Percentiles rank a stretch among this genome's conserved stretches.
Conservation (phyloP, 1,284 basidiomycete species). For the Moesziomyces antarcticus region DNA sequence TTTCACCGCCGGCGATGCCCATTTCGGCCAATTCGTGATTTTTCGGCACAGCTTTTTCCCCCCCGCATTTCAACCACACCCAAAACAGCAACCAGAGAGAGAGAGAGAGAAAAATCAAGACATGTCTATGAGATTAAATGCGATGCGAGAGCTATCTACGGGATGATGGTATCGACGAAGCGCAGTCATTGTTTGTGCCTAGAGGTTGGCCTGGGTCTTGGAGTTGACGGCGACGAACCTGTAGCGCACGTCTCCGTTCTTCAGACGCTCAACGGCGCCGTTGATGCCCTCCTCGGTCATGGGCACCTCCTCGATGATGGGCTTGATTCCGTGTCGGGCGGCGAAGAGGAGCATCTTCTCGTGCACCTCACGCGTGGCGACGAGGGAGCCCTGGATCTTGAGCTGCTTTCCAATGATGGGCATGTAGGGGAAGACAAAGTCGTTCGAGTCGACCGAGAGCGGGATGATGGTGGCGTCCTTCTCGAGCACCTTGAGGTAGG, state of each 20-base stretch:
- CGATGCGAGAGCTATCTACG: background rate
- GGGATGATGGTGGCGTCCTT: conserved; percentile 58
- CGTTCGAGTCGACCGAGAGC: conserved; percentile 48
- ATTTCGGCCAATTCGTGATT: too few species aligned
- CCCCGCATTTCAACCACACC: too few species aligned
- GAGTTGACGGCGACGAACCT: conserved; percentile 59
- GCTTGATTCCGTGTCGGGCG: conserved; percentile 52
- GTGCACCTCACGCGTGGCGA: conserved; percentile 57
- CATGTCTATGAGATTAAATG: background rate
- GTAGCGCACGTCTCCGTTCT: conserved; percentile 63
- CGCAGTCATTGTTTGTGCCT: background rate
- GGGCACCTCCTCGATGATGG: conserved; percentile 61
- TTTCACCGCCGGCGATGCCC: too few species aligned
- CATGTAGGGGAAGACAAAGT: conserved; percentile 55
- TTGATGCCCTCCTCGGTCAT: conserved; percentile 65
- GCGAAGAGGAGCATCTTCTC: conserved; percentile 59
- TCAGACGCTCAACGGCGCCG: conserved; percentile 53
- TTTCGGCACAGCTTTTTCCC: too few species aligned
- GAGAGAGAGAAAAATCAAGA: background rate
- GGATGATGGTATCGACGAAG: conserved; percentile 3
- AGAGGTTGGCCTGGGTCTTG: conserved; percentile 35
- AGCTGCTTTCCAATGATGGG: conserved; percentile 57
- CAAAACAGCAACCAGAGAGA: too few species aligned
- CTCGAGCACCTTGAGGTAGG: conserved; percentile 55
- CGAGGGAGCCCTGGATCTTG: conserved; percentile 55